Percentiles rank a stretch among this genome's conserved stretches.
phyloP scores from a whole-genome alignment of 345 rosid genomes.

The Salix arbutifolia region DNA sequence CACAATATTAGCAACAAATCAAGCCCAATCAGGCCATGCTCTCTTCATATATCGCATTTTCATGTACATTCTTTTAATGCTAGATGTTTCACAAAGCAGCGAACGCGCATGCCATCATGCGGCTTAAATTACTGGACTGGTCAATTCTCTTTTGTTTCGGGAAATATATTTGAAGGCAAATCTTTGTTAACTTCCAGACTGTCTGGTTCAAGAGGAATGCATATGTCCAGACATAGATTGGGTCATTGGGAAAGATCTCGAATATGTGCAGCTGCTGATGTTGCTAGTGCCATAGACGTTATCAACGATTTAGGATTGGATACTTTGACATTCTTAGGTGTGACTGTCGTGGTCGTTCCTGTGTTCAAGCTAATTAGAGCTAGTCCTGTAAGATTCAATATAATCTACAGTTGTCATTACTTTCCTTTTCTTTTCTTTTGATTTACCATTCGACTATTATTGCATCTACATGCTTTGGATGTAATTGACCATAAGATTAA shows the following conservation, averaged over 20 bases:
- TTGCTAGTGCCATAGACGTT: conserved; percentile 79
- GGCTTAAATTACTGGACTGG: conserved; percentile 26
- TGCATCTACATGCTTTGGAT: not conserved
- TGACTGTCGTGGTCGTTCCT: conserved; percentile 88
- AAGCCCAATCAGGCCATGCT: conserved; percentile 20
- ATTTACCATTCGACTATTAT: not conserved
- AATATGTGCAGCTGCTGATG: conserved; percentile 51
- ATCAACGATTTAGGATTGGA: conserved; percentile 93
- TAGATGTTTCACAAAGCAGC: conserved; percentile 21
- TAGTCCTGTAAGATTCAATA: conserved; percentile 68
- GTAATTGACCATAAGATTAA: not conserved
- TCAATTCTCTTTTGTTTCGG: conserved; percentile 28
- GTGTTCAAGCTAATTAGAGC: conserved; percentile 74
- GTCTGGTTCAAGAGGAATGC: conserved; percentile 28
- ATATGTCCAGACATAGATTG: conserved; percentile 30
- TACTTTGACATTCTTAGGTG: conserved; percentile 87
- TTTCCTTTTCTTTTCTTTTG: not conserved
- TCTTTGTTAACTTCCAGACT: conserved; percentile 25
- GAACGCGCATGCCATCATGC: conserved; percentile 15
- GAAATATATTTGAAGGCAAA: conserved; percentile 26
- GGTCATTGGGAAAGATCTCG: conserved; percentile 32
- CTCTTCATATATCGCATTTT: conserved; percentile 24
- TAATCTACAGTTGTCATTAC: conserved; percentile 3
- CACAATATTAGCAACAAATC: conserved; percentile 42
- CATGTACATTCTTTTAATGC: conserved; percentile 27